Evolutionary conservation across 2,329 filamentous ascomycete genomes (phyloP), one percentile per base, ranked within the genome.

Genomic region (Ophiostoma sp.): DNA sequence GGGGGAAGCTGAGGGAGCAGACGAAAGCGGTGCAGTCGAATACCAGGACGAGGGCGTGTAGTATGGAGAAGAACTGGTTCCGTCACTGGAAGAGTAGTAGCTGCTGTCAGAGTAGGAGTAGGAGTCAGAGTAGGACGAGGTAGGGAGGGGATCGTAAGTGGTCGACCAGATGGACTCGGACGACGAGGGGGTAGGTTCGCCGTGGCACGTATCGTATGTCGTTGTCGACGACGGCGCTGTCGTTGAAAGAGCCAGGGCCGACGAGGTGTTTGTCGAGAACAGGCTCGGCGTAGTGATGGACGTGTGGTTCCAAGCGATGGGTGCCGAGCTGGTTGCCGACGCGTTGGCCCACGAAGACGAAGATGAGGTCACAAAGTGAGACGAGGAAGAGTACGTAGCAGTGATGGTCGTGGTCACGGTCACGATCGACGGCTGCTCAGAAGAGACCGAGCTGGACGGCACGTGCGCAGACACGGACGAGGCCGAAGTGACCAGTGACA

Each of bases 321-420:
- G 36, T 3, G 38, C 8, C 60, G 60, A 42, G 60, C 60, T 63
- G 60, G 8, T 41, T 2, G n/a, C 8, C 40, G 58, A 41, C 14
- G 38, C 42, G 58, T 16, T 42, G 18, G 42, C 42, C 16, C 18
- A 41, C 16, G 14, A 16, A 38, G 60, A 63, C 14, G 60, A 63
- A 11, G 7, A 12, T 11, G 60, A 52, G 14, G 14, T 18, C 12
- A n/a, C 5, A 4, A 5, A 64, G 8, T n/a, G 7, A 3, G 8
- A 18, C n/a, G 62, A 11, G 8, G 60, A 41, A 41, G 60, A 63
- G 38, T 42, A 42, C 16, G 16, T 63, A 8, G 60, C 40, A 44
- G 60, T 63, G 3, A 63, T 40, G 1, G 63, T 64, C 18, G 63
- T 64, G 41, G 63, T 64, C 2, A 64, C 11, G 9, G 63, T 64